These are phyloP conservation scores for Tephrocybe sp. DNA, from an alignment of 768 basidiomycete genomes.

Conservation along the genomic window DNA sequence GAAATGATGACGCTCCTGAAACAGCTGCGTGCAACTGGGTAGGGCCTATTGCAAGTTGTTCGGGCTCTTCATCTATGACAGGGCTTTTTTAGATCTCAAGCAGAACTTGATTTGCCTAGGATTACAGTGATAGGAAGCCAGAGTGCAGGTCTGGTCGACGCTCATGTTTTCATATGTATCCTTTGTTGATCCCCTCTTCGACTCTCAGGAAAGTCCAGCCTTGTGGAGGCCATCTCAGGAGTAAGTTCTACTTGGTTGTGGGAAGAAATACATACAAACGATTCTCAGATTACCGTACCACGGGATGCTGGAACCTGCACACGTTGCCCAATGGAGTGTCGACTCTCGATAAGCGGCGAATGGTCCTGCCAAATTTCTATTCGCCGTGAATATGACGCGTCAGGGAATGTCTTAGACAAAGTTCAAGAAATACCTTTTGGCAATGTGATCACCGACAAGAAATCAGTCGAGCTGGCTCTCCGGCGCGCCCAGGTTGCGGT, in stretches of 20 bases:
- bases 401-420: slow-evolving; percentile 25
- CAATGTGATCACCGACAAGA: slow-evolving; percentile 30
- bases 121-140: slow-evolving; percentile 54
- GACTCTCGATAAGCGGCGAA: slow-evolving; percentile 21
- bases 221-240: slow-evolving; percentile 50
- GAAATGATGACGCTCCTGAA: slow-evolving; percentile 29
- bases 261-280: background rate
- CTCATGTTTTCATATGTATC: background rate
- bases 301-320: slow-evolving; percentile 49
- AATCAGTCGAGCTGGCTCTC: slow-evolving; percentile 39
- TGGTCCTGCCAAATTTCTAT: slow-evolving; percentile 42
- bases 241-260: slow-evolving; percentile 20
- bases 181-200: background rate
- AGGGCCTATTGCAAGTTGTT: background rate
- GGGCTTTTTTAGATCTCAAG: slow-evolving; percentile 31
- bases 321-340: slow-evolving; percentile 37
- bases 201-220: slow-evolving; percentile 37
- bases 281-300: slow-evolving; percentile 41
- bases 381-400: slow-evolving; percentile 35
- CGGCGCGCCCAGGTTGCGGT: slow-evolving; percentile 37
- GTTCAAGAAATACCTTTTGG: slow-evolving; percentile 19
- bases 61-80: background rate
- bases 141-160: slow-evolving; percentile 39
- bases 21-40: slow-evolving; percentile 33
- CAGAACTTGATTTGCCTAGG: slow-evolving; percentile 45